A percentile compares a stretch with the other conserved stretches of the same genome.
Conservation (phyloP, 306 rosid species). For the Prinsepia uniflora region DNA sequence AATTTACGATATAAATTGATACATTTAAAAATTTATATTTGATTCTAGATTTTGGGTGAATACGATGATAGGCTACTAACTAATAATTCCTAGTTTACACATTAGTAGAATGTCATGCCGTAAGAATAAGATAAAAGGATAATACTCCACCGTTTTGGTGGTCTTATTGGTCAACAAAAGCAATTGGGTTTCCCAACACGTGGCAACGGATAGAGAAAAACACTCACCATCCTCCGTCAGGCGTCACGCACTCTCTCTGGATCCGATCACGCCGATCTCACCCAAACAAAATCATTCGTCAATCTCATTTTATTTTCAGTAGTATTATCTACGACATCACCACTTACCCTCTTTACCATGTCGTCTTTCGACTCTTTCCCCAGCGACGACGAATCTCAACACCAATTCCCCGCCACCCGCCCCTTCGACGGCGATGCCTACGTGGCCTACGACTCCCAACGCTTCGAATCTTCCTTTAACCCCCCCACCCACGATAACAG, state of each 20-base stretch:
- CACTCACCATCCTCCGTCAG: neutral
- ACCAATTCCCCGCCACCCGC: slow-evolving; percentile 28
- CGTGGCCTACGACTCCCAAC: slow-evolving; percentile 23
- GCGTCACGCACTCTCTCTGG: neutral
- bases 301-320: too few species aligned
- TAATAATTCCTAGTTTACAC: too few species aligned
- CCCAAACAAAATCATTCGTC: neutral
- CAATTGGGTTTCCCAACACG: neutral
- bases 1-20: too few species aligned
- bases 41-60: too few species aligned
- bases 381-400: slow-evolving; percentile 38
- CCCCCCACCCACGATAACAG: slow-evolving; percentile 13
- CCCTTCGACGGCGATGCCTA: slow-evolving; percentile 49
- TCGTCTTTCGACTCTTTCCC: slow-evolving; percentile 59
- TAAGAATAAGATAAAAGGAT: too few species aligned
- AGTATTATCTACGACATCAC: neutral
- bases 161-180: neutral
- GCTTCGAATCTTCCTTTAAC: slow-evolving; percentile 29
- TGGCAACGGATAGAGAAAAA: neutral
- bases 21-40: too few species aligned
- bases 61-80: too few species aligned
- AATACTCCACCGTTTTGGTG: neutral
- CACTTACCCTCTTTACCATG: slow-evolving; percentile 20
- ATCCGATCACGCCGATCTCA: slow-evolving; percentile 21
- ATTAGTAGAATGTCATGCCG: too few species aligned